These are phyloP conservation scores for Fusarium luffae DNA, from an alignment of 2,329 filamentous ascomycete species.

Conservation along the genomic window DNA sequence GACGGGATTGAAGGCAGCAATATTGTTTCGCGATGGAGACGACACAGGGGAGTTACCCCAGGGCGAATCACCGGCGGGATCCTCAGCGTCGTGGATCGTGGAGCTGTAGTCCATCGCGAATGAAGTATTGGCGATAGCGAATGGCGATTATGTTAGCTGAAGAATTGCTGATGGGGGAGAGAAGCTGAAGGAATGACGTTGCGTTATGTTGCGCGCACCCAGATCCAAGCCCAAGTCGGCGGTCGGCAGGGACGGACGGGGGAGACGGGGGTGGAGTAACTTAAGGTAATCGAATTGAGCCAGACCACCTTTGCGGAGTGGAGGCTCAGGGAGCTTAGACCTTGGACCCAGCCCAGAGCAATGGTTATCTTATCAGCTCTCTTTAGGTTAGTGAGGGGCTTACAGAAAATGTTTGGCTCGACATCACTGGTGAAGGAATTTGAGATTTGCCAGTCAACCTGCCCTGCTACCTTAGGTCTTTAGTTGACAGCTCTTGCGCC, in stretches of 20 bases:
- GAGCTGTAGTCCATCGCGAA: conserved; percentile 68
- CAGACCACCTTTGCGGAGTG: conserved; percentile 8
- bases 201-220: conserved; percentile 41
- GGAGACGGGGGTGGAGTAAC: conserved; percentile 28
- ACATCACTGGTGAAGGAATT: conserved; percentile 31
- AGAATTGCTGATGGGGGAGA: conserved; percentile 27
- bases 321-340: conserved; percentile 24
- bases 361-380: conserved; percentile 43
- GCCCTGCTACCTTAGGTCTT: background rate
- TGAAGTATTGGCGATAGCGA: conserved; percentile 17
- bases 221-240: conserved; percentile 22
- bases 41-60: conserved; percentile 66
- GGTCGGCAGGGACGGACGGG: conserved; percentile 39
- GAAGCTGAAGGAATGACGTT: conserved; percentile 42
- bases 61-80: conserved; percentile 63
- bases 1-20: conserved; percentile 56
- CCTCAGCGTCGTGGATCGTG: conserved; percentile 65
- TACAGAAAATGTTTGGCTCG: conserved; percentile 50
- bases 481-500: conserved; percentile 2
- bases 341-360: conserved; percentile 11
- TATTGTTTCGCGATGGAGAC: conserved; percentile 61
- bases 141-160: conserved; percentile 11
- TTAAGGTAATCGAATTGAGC: conserved; percentile 13
- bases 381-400: conserved; percentile 55
- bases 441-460: conserved; percentile 21